Conservation (phyloP, 148 eudicot species). For the Spergularia bocconei region DNA sequence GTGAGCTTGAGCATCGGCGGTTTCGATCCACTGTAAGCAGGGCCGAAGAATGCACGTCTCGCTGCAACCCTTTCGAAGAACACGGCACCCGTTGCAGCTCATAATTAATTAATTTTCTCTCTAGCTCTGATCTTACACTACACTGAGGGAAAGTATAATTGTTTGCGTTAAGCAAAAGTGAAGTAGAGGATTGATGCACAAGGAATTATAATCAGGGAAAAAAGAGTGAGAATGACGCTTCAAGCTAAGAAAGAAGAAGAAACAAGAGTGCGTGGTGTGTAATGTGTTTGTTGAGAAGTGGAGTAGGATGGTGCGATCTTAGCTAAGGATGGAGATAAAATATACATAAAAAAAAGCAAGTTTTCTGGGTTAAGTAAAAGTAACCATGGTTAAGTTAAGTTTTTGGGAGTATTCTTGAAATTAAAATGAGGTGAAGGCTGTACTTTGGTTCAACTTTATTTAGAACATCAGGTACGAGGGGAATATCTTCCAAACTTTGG, state of each 20-base stretch:
- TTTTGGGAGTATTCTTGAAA: not conserved
- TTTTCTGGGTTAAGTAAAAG: not conserved
- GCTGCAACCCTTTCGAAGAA: slow-evolving; percentile 51
- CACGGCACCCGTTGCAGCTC: slow-evolving; percentile 79
- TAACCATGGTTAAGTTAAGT: slow-evolving; percentile 15
- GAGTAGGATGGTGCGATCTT: not conserved
- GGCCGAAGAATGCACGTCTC: slow-evolving; percentile 50
- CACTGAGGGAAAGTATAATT: not conserved
- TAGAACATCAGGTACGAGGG: slow-evolving; percentile 13
- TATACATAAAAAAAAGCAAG: not conserved
- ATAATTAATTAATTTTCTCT: slow-evolving; percentile 25
- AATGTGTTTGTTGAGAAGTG: not conserved
- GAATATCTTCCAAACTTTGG: slow-evolving; percentile 44
- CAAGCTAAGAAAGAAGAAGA: slow-evolving; percentile 2
- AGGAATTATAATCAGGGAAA: too few species aligned
- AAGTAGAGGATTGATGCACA: not conserved
- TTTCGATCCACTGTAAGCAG: slow-evolving; percentile 52
- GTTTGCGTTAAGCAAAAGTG: not conserved
- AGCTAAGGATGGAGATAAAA: not conserved
- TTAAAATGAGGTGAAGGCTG: not conserved
- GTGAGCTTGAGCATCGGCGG: slow-evolving; percentile 46
- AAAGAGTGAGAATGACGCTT: too few species aligned
- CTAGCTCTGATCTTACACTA: not conserved
- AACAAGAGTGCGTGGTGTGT: slow-evolving; percentile 16
- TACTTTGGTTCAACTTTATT: slow-evolving; percentile 1